Percentiles rank a stretch among this genome's conserved stretches.
Evolutionary conservation across 768 basidiomycete species (phyloP).

Genomic region (Termitomyces sp.): DNA sequence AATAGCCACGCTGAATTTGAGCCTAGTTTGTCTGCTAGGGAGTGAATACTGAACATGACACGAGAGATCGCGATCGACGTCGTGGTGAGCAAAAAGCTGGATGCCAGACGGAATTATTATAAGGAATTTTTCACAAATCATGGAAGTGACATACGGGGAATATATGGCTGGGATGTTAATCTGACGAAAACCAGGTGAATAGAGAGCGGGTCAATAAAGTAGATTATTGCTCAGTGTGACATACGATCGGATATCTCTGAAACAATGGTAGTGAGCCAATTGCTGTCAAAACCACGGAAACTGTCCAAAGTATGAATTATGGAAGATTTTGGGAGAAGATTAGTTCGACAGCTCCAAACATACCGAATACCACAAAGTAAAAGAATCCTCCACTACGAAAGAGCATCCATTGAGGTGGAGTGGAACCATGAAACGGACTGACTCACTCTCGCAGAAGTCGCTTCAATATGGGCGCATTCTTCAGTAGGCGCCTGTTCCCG

Average conservation of each 20-base stretch:
- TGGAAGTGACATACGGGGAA: constrained; percentile 24
- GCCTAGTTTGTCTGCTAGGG: constrained; percentile 36
- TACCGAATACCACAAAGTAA: constrained; percentile 37
- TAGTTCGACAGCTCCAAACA: not conserved
- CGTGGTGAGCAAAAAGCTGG: constrained; percentile 22
- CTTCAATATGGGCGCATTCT: constrained; percentile 28
- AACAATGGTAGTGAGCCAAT: constrained; percentile 33
- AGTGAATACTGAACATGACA: constrained; percentile 29
- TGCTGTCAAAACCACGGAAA: constrained; percentile 27
- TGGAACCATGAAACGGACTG: not conserved
- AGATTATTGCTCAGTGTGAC: not conserved
- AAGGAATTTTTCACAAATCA: not conserved
- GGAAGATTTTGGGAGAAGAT: not conserved
- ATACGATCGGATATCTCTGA: constrained; percentile 24
- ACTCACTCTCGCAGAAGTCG: constrained; percentile 37
- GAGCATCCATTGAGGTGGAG: not conserved
- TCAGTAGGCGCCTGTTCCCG: constrained; percentile 27
- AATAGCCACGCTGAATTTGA: constrained; percentile 42
- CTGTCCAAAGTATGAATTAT: constrained; percentile 16
- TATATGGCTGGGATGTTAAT: constrained; percentile 35
- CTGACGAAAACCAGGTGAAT: constrained; percentile 14
- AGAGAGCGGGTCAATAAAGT: not conserved
- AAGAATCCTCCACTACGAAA: constrained; percentile 35
- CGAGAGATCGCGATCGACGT: constrained; percentile 29
- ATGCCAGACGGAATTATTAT: not conserved